Evolutionary conservation across 805 yeast species (phyloP).

Genomic region (Lipomyces mesembrius): DNA sequence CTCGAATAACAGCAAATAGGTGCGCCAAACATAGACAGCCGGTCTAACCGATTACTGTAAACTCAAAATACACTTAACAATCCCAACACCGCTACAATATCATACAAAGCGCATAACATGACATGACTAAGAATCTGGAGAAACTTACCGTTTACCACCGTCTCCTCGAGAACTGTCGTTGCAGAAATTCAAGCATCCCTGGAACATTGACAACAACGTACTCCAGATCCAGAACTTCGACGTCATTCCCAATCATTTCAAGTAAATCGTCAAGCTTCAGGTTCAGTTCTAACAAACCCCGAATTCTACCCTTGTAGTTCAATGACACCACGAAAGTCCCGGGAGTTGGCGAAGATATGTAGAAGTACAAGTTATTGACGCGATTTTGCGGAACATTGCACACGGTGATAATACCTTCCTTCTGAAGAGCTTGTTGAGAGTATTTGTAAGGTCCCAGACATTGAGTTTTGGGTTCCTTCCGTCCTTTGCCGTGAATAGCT

Average conservation of each 20-base stretch:
- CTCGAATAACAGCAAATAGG: too few relatives aligned
- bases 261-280: conserved; percentile 46
- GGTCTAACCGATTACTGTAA: neutral
- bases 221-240: conserved; percentile 42
- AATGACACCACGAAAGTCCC: conserved; percentile 45
- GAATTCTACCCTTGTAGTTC: conserved; percentile 42
- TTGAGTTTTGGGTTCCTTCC: conserved; percentile 29
- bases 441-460: conserved; percentile 39
- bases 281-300: conserved; percentile 43
- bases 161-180: conserved; percentile 39
- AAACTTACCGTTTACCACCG: neutral
- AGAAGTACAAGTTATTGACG: conserved; percentile 38
- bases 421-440: conserved; percentile 40
- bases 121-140: neutral
- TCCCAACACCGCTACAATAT: neutral
- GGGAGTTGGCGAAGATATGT: conserved; percentile 43
- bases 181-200: conserved; percentile 39
- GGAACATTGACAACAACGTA: conserved; percentile 42
- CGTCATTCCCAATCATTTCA: conserved; percentile 40
- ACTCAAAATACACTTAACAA: neutral
- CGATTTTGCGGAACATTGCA: conserved; percentile 42
- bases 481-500: conserved; percentile 18
- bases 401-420: conserved; percentile 42
- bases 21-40: too few relatives aligned
- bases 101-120: neutral